These are phyloP conservation scores for Passalora sequoiae DNA, from an alignment of 2,329 filamentous ascomycete species.

Conservation along the genomic window DNA sequence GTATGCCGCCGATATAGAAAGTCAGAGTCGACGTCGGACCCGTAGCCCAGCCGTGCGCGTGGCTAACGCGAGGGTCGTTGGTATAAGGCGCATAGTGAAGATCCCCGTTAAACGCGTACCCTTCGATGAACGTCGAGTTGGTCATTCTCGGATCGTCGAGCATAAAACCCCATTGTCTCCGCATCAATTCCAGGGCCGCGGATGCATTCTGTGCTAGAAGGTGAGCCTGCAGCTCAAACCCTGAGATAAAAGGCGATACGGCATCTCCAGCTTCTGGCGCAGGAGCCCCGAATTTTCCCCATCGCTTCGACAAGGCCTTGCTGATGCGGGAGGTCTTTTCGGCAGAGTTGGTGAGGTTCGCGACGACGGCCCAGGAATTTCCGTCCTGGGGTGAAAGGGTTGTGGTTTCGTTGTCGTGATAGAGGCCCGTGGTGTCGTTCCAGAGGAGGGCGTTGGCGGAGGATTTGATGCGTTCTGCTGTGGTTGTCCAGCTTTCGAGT, in stretches of 20 bases:
- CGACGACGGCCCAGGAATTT: constrained; percentile 40
- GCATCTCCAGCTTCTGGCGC: constrained; percentile 45
- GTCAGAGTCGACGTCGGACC: constrained; percentile 45
- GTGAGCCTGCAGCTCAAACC: constrained; percentile 46
- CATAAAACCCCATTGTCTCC: constrained; percentile 51
- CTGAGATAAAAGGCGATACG: constrained; percentile 46
- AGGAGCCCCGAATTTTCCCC: constrained; percentile 44
- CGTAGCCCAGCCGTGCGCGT: constrained; percentile 50
- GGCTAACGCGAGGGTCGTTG: constrained; percentile 45
- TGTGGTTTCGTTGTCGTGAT: constrained; percentile 31
- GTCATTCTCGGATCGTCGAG: constrained; percentile 51
- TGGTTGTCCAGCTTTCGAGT: constrained; percentile 27
- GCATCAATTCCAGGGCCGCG: constrained; percentile 41
- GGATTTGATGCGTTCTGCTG: constrained; percentile 44
- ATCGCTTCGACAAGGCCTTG: constrained; percentile 32
- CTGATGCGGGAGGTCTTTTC: constrained; percentile 33
- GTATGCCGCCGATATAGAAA: constrained; percentile 43
- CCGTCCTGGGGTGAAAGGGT: constrained; percentile 48
- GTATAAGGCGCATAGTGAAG: constrained; percentile 48
- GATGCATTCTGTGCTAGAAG: constrained; percentile 38
- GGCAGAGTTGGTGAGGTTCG: constrained; percentile 34
- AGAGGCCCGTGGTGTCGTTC: constrained; percentile 30
- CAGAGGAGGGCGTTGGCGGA: constrained; percentile 46
- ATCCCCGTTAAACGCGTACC: constrained; percentile 43
- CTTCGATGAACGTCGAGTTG: constrained; percentile 50